These are phyloP conservation scores for Hymenotorrendiella dingleyae DNA, from an alignment of 2,329 filamentous ascomycete species.

Conservation along the genomic window DNA sequence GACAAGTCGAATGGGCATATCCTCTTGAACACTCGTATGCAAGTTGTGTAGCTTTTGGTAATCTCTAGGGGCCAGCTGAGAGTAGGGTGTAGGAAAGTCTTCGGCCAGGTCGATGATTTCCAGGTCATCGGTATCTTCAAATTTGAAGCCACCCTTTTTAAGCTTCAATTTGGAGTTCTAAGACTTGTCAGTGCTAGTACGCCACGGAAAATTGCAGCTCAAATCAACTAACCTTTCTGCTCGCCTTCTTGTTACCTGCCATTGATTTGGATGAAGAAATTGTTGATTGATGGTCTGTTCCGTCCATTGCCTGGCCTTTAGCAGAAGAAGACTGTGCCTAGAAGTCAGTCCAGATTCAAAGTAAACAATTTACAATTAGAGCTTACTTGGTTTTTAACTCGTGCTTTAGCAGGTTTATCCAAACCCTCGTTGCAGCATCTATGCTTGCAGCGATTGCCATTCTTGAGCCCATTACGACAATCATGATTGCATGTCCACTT, in stretches of 20 bases:
- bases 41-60: conserved; percentile 28
- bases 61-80: conserved; percentile 19
- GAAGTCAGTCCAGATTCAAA: too few relatives aligned
- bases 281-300: too few relatives aligned
- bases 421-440: conserved; percentile 66
- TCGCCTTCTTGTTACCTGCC: too few relatives aligned
- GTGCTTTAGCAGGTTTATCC: conserved; percentile 46
- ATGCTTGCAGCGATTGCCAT: conserved; percentile 56
- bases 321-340: too few relatives aligned
- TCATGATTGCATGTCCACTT: conserved; percentile 69
- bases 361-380: too few relatives aligned
- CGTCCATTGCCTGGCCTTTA: too few relatives aligned
- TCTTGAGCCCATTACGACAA: conserved; percentile 43
- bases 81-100: conserved; percentile 12
- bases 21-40: conserved; percentile 25
- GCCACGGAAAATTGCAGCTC: too few relatives aligned
- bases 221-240: too few relatives aligned
- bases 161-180: conserved; percentile 11
- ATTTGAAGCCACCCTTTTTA: conserved; percentile 3
- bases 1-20: conserved; percentile 17
- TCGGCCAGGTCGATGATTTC: conserved; percentile 28
- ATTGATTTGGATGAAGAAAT: too few relatives aligned
- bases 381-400: conserved; percentile 3
- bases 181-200: too few relatives aligned
- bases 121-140: conserved; percentile 12